phyloP scores from a whole-genome alignment of 768 basidiomycete genomes.

The Brasilioporus rufonigricans region DNA sequence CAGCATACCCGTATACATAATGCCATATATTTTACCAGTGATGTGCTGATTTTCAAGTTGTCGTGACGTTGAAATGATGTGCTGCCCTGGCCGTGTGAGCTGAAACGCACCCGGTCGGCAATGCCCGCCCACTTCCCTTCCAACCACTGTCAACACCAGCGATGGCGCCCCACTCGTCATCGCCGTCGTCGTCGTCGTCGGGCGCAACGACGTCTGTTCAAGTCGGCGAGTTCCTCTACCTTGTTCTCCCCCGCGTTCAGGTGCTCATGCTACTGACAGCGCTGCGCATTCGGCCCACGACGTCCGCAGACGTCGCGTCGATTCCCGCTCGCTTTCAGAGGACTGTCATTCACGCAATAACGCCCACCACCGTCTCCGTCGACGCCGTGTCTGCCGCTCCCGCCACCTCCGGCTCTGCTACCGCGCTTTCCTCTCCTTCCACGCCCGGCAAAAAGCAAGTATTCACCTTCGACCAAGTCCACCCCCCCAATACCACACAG shows the following conservation, averaged over 20 bases:
- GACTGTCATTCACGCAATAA: slow-evolving; percentile 76
- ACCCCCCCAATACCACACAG: slow-evolving; percentile 82
- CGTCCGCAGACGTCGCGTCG: slow-evolving; percentile 75
- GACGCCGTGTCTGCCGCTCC: slow-evolving; percentile 63
- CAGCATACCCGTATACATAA: slow-evolving; percentile 37
- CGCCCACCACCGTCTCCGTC: slow-evolving; percentile 75
- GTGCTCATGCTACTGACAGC: slow-evolving; percentile 43
- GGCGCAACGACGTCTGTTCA: slow-evolving; percentile 81
- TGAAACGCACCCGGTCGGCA: slow-evolving; percentile 25
- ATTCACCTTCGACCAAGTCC: slow-evolving; percentile 94
- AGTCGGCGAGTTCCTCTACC: slow-evolving; percentile 69
- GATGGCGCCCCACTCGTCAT: slow-evolving; percentile 73
- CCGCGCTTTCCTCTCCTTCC: slow-evolving; percentile 45
- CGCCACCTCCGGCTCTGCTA: slow-evolving; percentile 48
- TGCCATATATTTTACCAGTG: slow-evolving; percentile 22
- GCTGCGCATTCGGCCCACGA: slow-evolving; percentile 87
- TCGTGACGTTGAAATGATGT: not conserved
- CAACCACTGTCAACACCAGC: slow-evolving; percentile 32
- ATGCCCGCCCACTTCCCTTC: slow-evolving; percentile 27
- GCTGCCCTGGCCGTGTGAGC: slow-evolving; percentile 22
- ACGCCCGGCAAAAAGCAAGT: slow-evolving; percentile 71
- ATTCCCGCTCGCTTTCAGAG: slow-evolving; percentile 95
- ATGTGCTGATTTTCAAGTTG: not conserved
- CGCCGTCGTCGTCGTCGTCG: slow-evolving; percentile 53
- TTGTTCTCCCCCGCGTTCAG: not conserved